Evolutionary conservation across 352 stramenopile genomes (phyloP).

Genomic region (Phytophthora melonis): DNA sequence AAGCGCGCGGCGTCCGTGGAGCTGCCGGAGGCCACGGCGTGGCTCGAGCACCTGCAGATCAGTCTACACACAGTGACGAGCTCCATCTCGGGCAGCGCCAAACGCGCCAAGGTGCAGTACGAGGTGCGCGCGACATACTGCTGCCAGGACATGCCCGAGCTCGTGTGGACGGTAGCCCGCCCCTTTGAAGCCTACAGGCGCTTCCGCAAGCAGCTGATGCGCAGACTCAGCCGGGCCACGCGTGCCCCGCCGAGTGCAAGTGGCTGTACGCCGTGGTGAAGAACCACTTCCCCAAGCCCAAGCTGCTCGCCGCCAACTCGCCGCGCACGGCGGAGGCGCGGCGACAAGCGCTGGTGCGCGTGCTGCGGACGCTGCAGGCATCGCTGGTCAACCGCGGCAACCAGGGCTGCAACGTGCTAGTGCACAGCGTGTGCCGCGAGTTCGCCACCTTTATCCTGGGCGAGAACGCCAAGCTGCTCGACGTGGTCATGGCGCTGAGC

Average conservation of each 20-base stretch:
- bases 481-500: slow-evolving; percentile 25
- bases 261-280: slow-evolving; percentile 49
- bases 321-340: slow-evolving; percentile 34
- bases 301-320: slow-evolving; percentile 39
- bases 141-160: slow-evolving; percentile 18
- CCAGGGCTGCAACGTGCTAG: slow-evolving; percentile 38
- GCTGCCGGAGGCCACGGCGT: slow-evolving; percentile 42
- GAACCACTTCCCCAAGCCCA: slow-evolving; percentile 46
- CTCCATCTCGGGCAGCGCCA: neutral
- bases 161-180: slow-evolving; percentile 39
- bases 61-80: slow-evolving; percentile 22
- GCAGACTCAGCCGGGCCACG: slow-evolving; percentile 30
- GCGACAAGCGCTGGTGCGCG: slow-evolving; percentile 36
- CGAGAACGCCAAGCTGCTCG: slow-evolving; percentile 30
- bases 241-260: slow-evolving; percentile 45
- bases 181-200: slow-evolving; percentile 53
- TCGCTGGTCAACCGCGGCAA: slow-evolving; percentile 46
- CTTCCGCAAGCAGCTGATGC: slow-evolving; percentile 51
- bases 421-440: slow-evolving; percentile 37
- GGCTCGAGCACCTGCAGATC: slow-evolving; percentile 44
- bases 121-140: slow-evolving; percentile 39
- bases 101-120: slow-evolving; percentile 27
- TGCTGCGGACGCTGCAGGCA: slow-evolving; percentile 39
- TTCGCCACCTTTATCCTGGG: slow-evolving; percentile 41
- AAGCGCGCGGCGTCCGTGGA: slow-evolving; percentile 40